Conservation (phyloP, 805 yeast genomes). For the Teunomyces barrocoloradensis region DNA sequence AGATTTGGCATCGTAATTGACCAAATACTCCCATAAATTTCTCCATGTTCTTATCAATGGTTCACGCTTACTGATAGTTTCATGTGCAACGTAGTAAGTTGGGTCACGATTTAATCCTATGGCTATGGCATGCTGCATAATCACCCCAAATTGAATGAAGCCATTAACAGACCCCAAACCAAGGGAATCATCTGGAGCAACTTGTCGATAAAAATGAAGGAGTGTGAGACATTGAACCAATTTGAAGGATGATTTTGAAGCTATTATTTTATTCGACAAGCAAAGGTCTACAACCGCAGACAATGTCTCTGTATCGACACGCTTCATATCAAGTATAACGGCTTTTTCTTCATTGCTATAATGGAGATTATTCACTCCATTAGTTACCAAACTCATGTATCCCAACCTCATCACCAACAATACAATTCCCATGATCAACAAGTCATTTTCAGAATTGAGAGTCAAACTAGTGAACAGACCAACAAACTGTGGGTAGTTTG, state of each 20-base stretch:
- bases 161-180: slow-evolving; percentile 42
- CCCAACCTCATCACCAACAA: slow-evolving; percentile 33
- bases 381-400: slow-evolving; percentile 38
- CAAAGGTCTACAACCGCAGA: slow-evolving; percentile 32
- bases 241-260: slow-evolving; percentile 31
- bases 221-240: slow-evolving; percentile 35
- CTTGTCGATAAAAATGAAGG: slow-evolving; percentile 31
- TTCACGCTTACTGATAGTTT: slow-evolving; percentile 26
- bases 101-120: slow-evolving; percentile 45
- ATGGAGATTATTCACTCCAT: slow-evolving; percentile 24
- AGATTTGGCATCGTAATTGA: slow-evolving; percentile 26
- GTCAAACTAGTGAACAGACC: slow-evolving; percentile 19
- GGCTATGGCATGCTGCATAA: slow-evolving; percentile 36
- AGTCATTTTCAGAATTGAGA: slow-evolving; percentile 31
- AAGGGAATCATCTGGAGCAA: slow-evolving; percentile 42
- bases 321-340: slow-evolving; percentile 30
- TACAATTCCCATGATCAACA: slow-evolving; percentile 27
- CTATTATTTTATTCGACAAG: slow-evolving; percentile 28
- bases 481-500: slow-evolving; percentile 18
- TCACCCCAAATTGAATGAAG: slow-evolving; percentile 35
- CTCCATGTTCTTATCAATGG: slow-evolving; percentile 33
- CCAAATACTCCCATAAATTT: slow-evolving; percentile 33
- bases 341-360: slow-evolving; percentile 25
- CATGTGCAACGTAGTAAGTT: slow-evolving; percentile 25
- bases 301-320: slow-evolving; percentile 26